Evolutionary conservation across 2,329 filamentous ascomycete species (phyloP).

Genomic region (Nothomitra cinnamomea): DNA sequence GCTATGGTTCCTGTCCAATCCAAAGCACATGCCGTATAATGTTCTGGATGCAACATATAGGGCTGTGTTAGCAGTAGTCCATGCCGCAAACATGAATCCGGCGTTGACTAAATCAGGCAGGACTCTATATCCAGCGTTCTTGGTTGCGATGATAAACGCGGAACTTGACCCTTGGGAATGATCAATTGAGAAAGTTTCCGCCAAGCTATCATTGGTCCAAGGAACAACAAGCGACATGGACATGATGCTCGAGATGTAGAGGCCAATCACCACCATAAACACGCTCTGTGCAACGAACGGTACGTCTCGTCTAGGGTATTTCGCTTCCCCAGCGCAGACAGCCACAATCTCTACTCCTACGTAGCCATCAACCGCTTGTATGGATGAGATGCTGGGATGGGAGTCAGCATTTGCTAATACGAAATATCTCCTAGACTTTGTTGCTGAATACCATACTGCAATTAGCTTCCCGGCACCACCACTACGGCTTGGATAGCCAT

Average conservation of each 20-base stretch:
- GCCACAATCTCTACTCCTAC: slow-evolving; percentile 25
- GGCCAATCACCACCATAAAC: slow-evolving; percentile 19
- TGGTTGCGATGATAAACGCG: slow-evolving; percentile 21
- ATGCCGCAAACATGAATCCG: slow-evolving; percentile 20
- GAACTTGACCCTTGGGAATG: slow-evolving; percentile 16
- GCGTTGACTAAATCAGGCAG: slow-evolving; percentile 21
- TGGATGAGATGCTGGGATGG: slow-evolving; percentile 21
- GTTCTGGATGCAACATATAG: neutral
- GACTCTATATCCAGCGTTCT: slow-evolving; percentile 18
- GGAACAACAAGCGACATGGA: slow-evolving; percentile 11
- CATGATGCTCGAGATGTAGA: slow-evolving; percentile 17
- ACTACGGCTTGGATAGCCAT: neutral
- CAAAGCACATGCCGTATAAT: neutral
- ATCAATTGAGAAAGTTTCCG: slow-evolving; percentile 1
- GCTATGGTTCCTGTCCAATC: neutral
- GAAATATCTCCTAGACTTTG: too few species aligned
- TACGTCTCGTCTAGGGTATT: slow-evolving; percentile 23
- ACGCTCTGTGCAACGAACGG: slow-evolving; percentile 25
- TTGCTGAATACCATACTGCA: neutral
- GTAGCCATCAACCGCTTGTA: slow-evolving; percentile 25
- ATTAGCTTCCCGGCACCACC: neutral
- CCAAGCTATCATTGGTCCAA: slow-evolving; percentile 9
- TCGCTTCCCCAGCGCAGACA: slow-evolving; percentile 24
- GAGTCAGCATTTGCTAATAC: too few species aligned
- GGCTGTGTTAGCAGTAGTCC: slow-evolving; percentile 23